Base-by-base conservation (phyloP, 441 rosid species). In the Capsella rubella region DNA sequence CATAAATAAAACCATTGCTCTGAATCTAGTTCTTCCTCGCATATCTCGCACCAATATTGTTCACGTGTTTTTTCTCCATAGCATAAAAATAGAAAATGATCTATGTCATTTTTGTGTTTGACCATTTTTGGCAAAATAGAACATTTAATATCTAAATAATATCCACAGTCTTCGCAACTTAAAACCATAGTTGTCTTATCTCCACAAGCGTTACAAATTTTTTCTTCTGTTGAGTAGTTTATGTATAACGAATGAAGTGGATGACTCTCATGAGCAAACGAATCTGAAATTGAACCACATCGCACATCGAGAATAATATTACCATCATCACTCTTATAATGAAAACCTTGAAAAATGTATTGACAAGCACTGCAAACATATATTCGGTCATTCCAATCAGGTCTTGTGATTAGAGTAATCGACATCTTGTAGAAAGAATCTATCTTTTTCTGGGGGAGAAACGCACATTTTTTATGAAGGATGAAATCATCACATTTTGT, bases 381-480 rank as follows among this genome's bases (percentile, higher is more conserved):
- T 4, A 10, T 2, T 6, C 0, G 0, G 2, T 3, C 6, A 40
- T 1, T 7, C 16, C 3, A 13, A 2, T 5, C 2, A 43, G 16
- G 8, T 10, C 0, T 0, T n/a, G 63, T 39, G 47, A 1, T 3
- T 59, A 37, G 35, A 43, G 34, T 51, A 0, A 31, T 1, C 6
- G 1, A 4, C 43, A 28, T 16, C 25, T 12, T 34, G 39, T 7
- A 55, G 14, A 64, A 9, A 3, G 64, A 4, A 50, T 71, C 12
- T 9, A 11, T 31, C 13, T 43, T 79, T 11, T 28, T 18, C 15
- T 4, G 16, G 0, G 69, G 76, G 21, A 79, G 78, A 35, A 28
- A 14, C 6, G 76, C 73, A 29, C 82, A 79, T 35, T 15, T 45
- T 18, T 74, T 27, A 50, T 79, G 82, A 31, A 79, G 70, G 58